Evolutionary conservation across 139 green algal species (phyloP).

Genomic region (Picochlorum costavermella): DNA sequence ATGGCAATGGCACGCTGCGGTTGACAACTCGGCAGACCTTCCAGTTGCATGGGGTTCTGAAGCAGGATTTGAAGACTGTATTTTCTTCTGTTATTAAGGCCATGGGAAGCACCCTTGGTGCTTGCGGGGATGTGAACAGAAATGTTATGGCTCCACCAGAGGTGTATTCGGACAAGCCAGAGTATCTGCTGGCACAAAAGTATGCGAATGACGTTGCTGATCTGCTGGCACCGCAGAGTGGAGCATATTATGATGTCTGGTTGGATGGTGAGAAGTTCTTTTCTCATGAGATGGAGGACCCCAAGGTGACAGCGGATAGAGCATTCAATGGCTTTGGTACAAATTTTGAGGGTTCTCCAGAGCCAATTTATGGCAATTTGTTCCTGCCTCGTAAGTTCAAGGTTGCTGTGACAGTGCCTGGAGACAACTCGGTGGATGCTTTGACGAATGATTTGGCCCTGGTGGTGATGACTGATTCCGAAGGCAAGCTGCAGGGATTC

Average conservation of each 20-base stretch:
- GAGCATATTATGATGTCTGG: constrained; percentile 99
- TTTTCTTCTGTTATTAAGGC: constrained; percentile 94
- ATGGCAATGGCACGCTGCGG: constrained; percentile 93
- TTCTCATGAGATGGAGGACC: constrained; percentile 73
- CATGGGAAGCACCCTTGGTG: constrained; percentile 95
- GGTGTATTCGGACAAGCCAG: constrained; percentile 71
- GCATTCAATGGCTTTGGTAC: constrained; percentile 86
- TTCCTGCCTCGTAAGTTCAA: constrained; percentile 99
- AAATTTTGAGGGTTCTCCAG: constrained; percentile 87
- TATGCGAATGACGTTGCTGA: constrained; percentile 67
- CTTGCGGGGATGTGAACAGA: constrained; percentile 96
- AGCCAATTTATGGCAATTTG: constrained; percentile 94
- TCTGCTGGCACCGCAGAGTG: constrained; percentile 81
- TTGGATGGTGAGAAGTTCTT: constrained; percentile 99
- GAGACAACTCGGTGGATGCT: constrained; percentile 93
- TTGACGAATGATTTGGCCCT: constrained; percentile 94
- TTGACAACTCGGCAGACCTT: constrained; percentile 97
- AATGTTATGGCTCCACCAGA: constrained; percentile 81
- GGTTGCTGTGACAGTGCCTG: constrained; percentile 71
- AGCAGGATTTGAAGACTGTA: constrained; percentile 96
- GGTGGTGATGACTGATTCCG: constrained; percentile 72
- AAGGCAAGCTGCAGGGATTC: constrained; percentile 76
- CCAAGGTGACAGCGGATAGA: constrained; percentile 76
- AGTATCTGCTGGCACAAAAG: constrained; percentile 59
- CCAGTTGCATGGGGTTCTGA: constrained; percentile 97